Conservation (phyloP, 768 basidiomycete genomes). For the Collybia sordida region DNA sequence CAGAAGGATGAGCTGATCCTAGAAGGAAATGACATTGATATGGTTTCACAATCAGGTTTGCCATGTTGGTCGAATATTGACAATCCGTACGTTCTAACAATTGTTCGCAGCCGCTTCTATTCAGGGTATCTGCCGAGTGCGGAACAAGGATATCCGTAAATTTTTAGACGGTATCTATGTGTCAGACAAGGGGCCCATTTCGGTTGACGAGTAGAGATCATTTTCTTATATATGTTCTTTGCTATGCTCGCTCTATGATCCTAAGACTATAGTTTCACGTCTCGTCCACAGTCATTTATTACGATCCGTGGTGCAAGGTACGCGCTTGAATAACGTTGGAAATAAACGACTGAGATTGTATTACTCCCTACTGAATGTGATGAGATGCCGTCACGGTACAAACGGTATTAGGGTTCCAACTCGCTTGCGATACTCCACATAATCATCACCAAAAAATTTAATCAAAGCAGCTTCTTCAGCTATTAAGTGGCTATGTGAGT, state of each 20-base stretch:
- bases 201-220: constrained; percentile 40
- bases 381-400: constrained; percentile 47
- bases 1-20: constrained; percentile 96
- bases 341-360: neutral
- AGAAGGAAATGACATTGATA: constrained; percentile 94
- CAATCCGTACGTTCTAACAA: constrained; percentile 2
- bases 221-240: constrained; percentile 3
- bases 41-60: constrained; percentile 93
- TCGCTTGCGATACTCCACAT: constrained; percentile 67
- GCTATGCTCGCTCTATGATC: constrained; percentile 9
- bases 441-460: constrained; percentile 89
- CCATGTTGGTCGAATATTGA: constrained; percentile 1
- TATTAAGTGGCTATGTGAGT: constrained; percentile 26
- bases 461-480: constrained; percentile 82
- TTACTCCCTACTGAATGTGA: neutral
- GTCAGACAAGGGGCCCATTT: constrained; percentile 73
- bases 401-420: constrained; percentile 92
- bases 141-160: constrained; percentile 99
- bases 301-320: neutral
- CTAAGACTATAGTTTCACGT: neutral
- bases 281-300: neutral
- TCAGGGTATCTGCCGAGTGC: constrained; percentile 93
- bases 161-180: constrained; percentile 96
- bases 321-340: neutral
- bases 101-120: constrained; percentile 79